Evolutionary conservation across 129 eudicot species (phyloP).

Genomic region (Flaveria robusta): DNA sequence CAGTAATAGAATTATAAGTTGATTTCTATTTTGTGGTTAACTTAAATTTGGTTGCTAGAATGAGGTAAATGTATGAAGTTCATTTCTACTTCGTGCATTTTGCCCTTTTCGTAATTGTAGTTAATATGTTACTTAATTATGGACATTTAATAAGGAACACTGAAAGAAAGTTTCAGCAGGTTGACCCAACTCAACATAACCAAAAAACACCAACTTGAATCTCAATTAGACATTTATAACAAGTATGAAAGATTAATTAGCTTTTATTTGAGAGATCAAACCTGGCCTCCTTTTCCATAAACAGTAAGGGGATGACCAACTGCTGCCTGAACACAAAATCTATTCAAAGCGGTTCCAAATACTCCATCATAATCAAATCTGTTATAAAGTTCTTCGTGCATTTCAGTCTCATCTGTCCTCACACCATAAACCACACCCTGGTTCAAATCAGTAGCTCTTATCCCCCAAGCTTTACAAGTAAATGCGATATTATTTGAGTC

Average conservation of each 20-base stretch:
- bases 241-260: conserved; percentile 18
- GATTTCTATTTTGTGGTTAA: background rate
- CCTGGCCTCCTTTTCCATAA: conserved; percentile 99
- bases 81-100: background rate
- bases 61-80: background rate
- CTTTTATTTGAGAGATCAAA: conserved; percentile 24
- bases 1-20: background rate
- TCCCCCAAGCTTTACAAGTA: conserved; percentile 98
- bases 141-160: background rate
- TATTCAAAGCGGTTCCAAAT: conserved; percentile 93
- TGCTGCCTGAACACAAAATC: conserved; percentile 98
- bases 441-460: conserved; percentile 92
- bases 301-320: conserved; percentile 99
- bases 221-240: conserved; percentile 5
- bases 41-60: background rate
- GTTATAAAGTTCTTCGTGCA: conserved; percentile 90
- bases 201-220: background rate
- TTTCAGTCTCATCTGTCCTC: conserved; percentile 85
- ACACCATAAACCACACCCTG: conserved; percentile 99
- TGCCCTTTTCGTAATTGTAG: background rate
- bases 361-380: conserved; percentile 92
- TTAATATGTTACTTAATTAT: background rate
- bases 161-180: background rate
- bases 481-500: conserved; percentile 95
- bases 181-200: background rate